Percentiles rank a stretch among this genome's conserved stretches.
Conservation (phyloP, 805 yeast genomes). For the Ogataea angusta region DNA sequence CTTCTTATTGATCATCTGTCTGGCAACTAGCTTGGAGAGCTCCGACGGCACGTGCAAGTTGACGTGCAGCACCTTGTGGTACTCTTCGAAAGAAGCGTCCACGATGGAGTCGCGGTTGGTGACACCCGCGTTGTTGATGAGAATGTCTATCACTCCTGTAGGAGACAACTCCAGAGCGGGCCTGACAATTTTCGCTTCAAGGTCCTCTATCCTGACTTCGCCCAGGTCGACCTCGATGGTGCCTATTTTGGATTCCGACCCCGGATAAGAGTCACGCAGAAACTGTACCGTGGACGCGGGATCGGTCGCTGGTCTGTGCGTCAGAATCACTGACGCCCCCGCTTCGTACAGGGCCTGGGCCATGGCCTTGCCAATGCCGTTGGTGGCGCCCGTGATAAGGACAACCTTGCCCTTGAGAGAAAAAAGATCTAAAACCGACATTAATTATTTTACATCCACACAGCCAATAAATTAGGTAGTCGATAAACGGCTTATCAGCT, state of each 20-base stretch:
- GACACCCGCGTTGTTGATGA: slow-evolving; percentile 37
- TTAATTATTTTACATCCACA: neutral
- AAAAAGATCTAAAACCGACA: slow-evolving; percentile 24
- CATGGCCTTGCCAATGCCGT: slow-evolving; percentile 53
- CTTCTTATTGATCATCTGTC: slow-evolving; percentile 33
- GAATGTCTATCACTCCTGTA: slow-evolving; percentile 30
- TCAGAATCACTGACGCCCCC: slow-evolving; percentile 39
- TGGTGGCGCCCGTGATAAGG: slow-evolving; percentile 49
- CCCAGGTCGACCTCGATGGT: slow-evolving; percentile 28
- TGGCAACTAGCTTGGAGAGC: slow-evolving; percentile 37
- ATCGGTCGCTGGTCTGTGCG: slow-evolving; percentile 34
- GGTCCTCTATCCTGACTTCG: slow-evolving; percentile 27
- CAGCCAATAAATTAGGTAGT: neutral
- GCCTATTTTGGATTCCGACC: slow-evolving; percentile 25
- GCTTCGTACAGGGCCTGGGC: slow-evolving; percentile 50
- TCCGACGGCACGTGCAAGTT: slow-evolving; percentile 38
- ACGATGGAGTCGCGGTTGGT: slow-evolving; percentile 32
- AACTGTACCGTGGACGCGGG: slow-evolving; percentile 30
- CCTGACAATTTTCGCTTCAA: slow-evolving; percentile 29
- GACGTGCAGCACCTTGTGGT: slow-evolving; percentile 39
- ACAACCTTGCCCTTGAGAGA: slow-evolving; percentile 40
- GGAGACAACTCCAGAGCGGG: slow-evolving; percentile 32
- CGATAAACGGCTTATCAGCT: slow-evolving; percentile 16
- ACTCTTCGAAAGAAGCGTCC: slow-evolving; percentile 37
- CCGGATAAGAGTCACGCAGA: slow-evolving; percentile 25